Percentiles rank a stretch among this genome's conserved stretches.
Conservation (phyloP, 108 stramenopile species). For the Nitzschia sp. region DNA sequence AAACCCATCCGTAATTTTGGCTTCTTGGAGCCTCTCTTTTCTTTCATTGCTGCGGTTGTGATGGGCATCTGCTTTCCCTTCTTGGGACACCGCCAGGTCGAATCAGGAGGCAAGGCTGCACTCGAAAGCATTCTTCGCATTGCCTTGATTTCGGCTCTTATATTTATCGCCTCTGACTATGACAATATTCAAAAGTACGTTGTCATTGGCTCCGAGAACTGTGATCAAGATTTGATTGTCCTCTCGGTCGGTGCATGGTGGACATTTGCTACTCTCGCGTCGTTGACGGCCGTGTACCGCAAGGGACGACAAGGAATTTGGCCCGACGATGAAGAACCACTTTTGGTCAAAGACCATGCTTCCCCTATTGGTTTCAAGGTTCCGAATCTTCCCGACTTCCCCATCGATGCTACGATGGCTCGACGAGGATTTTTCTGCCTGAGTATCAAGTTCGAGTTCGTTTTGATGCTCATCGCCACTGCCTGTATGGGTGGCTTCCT, state of each 20-base stretch:
- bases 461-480: constrained; percentile 34
- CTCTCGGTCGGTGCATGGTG: constrained; percentile 63
- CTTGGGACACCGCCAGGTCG: constrained; percentile 55
- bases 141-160: constrained; percentile 49
- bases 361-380: constrained; percentile 61
- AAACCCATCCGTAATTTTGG: constrained; percentile 46
- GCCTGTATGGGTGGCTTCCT: constrained; percentile 40
- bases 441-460: constrained; percentile 30
- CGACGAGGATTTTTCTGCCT: constrained; percentile 32
- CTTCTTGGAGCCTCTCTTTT: constrained; percentile 37
- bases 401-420: constrained; percentile 53
- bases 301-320: constrained; percentile 20
- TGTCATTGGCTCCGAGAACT: constrained; percentile 53
- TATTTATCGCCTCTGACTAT: constrained; percentile 61
- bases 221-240: constrained; percentile 60
- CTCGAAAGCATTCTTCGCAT: constrained; percentile 52
- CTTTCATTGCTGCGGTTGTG: constrained; percentile 47
- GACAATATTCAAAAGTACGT: constrained; percentile 60
- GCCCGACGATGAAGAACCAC: constrained; percentile 55
- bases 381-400: constrained; percentile 69
- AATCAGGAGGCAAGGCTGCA: constrained; percentile 68
- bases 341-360: constrained; percentile 58
- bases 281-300: constrained; percentile 41
- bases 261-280: constrained; percentile 49
- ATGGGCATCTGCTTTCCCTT: constrained; percentile 64